Percentiles rank a stretch among this genome's conserved stretches.
phyloP scores from a whole-genome alignment of 2,329 filamentous ascomycete species.

The Leptographium radiaticola region DNA sequence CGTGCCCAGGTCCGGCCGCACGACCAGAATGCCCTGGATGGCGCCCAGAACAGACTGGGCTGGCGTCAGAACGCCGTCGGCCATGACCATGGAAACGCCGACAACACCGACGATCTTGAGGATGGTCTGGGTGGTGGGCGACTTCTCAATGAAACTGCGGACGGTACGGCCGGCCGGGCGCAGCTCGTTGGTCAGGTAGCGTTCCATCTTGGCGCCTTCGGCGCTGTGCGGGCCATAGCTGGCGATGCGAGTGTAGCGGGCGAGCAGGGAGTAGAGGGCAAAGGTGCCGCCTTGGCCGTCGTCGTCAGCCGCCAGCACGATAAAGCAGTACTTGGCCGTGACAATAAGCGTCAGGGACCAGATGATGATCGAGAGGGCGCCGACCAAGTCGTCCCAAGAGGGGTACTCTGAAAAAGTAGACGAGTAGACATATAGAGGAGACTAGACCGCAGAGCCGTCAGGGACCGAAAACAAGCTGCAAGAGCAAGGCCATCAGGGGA shows the following conservation, averaged over 20 bases:
- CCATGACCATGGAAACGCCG: constrained; percentile 55
- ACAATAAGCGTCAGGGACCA: constrained; percentile 59
- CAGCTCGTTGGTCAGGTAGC: constrained; percentile 44
- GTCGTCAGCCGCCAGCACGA: constrained; percentile 54
- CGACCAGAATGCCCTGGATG: constrained; percentile 50
- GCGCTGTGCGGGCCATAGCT: constrained; percentile 43
- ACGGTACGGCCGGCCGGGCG: constrained; percentile 35
- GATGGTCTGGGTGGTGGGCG: constrained; percentile 32
- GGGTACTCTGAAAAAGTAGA: constrained; percentile 49
- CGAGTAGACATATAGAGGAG: constrained; percentile 56
- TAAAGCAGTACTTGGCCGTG: constrained; percentile 54
- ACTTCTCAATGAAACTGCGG: constrained; percentile 45
- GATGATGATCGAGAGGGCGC: constrained; percentile 54
- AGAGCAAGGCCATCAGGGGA: neutral
- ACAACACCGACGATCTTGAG: constrained; percentile 51
- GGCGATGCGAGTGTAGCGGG: constrained; percentile 47
- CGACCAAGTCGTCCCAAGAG: constrained; percentile 44
- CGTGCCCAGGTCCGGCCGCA: constrained; percentile 39
- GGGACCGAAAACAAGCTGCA: neutral
- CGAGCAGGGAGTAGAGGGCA: constrained; percentile 50
- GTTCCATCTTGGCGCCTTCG: constrained; percentile 43
- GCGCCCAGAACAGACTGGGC: constrained; percentile 59
- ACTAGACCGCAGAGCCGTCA: constrained; percentile 5
- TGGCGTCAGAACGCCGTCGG: constrained; percentile 50
- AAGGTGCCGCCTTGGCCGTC: constrained; percentile 62